Conservation (phyloP, 2,329 filamentous ascomycete species). For the Calonectria fujianensis region DNA sequence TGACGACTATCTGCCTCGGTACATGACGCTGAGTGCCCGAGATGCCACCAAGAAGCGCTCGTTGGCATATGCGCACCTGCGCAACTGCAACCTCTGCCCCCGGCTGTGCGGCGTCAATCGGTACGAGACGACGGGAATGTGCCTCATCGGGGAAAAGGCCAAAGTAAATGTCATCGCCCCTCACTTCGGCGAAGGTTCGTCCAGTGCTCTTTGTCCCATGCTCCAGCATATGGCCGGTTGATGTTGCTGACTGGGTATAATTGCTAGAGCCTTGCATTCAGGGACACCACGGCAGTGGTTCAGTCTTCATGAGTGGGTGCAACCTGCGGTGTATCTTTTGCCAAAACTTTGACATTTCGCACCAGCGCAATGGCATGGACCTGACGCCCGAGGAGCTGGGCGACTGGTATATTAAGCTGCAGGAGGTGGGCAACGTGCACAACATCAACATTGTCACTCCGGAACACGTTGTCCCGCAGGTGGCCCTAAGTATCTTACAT, state of each 20-base stretch:
- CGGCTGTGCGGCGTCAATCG: slow-evolving; percentile 86
- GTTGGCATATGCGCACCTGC: slow-evolving; percentile 82
- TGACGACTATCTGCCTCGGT: slow-evolving; percentile 83
- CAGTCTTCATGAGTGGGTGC: slow-evolving; percentile 87
- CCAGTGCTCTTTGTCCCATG: slow-evolving; percentile 41
- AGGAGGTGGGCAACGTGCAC: slow-evolving; percentile 86
- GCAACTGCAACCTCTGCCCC: slow-evolving; percentile 88
- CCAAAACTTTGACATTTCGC: slow-evolving; percentile 89
- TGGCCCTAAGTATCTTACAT: slow-evolving; percentile 84
- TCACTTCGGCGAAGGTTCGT: slow-evolving; percentile 84
- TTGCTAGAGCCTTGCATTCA: slow-evolving; percentile 84
- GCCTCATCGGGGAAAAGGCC: slow-evolving; percentile 83
- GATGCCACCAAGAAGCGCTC: slow-evolving; percentile 85
- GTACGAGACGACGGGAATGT: slow-evolving; percentile 86
- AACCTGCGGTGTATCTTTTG: slow-evolving; percentile 86
- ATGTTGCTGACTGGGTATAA: slow-evolving; percentile 12
- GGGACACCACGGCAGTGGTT: slow-evolving; percentile 86
- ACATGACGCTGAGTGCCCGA: slow-evolving; percentile 79
- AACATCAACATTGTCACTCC: slow-evolving; percentile 93
- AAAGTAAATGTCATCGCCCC: slow-evolving; percentile 91
- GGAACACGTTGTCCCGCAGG: slow-evolving; percentile 90
- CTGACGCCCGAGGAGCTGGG: slow-evolving; percentile 86
- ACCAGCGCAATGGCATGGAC: slow-evolving; percentile 87
- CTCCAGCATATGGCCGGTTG: slow-evolving; percentile 3
- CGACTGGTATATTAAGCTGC: slow-evolving; percentile 89